A percentile compares a stretch with the other conserved stretches of the same genome.
phyloP scores from a whole-genome alignment of 768 basidiomycete species.

The Leccinum olivaceopallidum region DNA sequence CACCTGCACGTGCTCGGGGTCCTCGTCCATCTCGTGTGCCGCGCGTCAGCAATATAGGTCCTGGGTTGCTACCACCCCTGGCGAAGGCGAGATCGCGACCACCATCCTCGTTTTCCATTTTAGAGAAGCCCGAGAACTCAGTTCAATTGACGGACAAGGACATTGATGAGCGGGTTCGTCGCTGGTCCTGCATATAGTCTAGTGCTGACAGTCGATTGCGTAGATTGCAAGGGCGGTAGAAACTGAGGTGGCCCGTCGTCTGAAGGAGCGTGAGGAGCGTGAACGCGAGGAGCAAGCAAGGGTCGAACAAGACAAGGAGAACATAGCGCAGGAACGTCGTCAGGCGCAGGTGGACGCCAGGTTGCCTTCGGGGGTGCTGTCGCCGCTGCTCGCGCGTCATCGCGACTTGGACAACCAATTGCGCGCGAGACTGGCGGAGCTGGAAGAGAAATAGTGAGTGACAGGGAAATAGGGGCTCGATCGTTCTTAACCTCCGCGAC shows the following conservation, averaged over 20 bases:
- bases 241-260: constrained; percentile 66
- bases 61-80: constrained; percentile 25
- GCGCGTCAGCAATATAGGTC: constrained; percentile 32
- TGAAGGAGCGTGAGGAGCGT: constrained; percentile 45
- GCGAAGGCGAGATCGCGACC: constrained; percentile 23
- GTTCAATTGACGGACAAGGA: constrained; percentile 60
- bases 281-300: constrained; percentile 35
- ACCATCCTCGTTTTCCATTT: constrained; percentile 12
- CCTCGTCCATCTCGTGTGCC: constrained; percentile 35
- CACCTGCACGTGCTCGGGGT: constrained; percentile 22
- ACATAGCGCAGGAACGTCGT: constrained; percentile 15
- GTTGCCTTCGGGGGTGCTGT: constrained; percentile 45
- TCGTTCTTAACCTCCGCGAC: not conserved
- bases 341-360: constrained; percentile 13
- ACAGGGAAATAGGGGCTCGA: constrained; percentile 16
- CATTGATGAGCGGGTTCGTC: constrained; percentile 65
- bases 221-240: constrained; percentile 77
- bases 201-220: not conserved
- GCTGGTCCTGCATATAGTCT: not conserved
- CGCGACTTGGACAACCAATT: constrained; percentile 71
- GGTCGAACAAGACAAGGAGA: constrained; percentile 29
- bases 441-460: constrained; percentile 73
- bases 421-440: constrained; percentile 59
- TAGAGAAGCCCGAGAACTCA: constrained; percentile 16
- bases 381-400: constrained; percentile 62